These are phyloP conservation scores for Spinellus fusiger DNA, from an alignment of 192 early-diverging fungal genomes.

Conservation along the genomic window DNA sequence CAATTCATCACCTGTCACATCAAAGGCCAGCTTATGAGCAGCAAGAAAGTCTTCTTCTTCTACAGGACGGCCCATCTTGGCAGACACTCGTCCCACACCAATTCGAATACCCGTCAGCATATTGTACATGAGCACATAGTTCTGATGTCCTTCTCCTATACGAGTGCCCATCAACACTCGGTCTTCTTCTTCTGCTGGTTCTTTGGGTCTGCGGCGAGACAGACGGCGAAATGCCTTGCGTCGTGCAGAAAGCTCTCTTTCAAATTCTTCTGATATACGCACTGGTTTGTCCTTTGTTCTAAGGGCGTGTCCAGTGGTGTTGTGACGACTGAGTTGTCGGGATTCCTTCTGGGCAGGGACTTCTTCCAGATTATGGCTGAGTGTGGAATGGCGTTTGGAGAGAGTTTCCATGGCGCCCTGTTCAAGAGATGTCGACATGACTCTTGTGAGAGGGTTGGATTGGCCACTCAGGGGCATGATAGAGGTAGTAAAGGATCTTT, in stretches of 20 bases:
- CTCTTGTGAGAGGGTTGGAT: too few relatives aligned
- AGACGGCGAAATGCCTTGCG: conserved; percentile 19
- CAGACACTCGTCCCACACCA: conserved; percentile 80
- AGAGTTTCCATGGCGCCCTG: too few relatives aligned
- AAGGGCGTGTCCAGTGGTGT: conserved; percentile 22
- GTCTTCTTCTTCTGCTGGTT: conserved; percentile 29
- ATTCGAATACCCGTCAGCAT: conserved; percentile 97
- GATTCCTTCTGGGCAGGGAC: background rate
- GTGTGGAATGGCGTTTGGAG: background rate
- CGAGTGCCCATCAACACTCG: conserved; percentile 67
- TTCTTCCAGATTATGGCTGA: background rate
- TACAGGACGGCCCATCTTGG: conserved; percentile 73
- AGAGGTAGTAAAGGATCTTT: background rate
- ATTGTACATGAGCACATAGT: conserved; percentile 98
- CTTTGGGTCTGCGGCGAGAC: background rate
- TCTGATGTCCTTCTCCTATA: conserved; percentile 87
- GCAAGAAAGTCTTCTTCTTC: conserved; percentile 76
- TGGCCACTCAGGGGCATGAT: background rate
- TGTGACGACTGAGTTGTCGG: conserved; percentile 3
- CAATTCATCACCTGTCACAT: conserved; percentile 93
- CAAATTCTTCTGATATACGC: conserved; percentile 18
- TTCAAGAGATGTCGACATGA: too few relatives aligned
- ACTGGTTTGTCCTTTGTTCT: conserved; percentile 4
- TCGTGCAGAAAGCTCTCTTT: conserved; percentile 20
- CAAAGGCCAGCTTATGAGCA: conserved; percentile 93